Evolutionary conservation across 2,329 filamentous ascomycete genomes (phyloP).

Genomic region (Aschersonia sp.): DNA sequence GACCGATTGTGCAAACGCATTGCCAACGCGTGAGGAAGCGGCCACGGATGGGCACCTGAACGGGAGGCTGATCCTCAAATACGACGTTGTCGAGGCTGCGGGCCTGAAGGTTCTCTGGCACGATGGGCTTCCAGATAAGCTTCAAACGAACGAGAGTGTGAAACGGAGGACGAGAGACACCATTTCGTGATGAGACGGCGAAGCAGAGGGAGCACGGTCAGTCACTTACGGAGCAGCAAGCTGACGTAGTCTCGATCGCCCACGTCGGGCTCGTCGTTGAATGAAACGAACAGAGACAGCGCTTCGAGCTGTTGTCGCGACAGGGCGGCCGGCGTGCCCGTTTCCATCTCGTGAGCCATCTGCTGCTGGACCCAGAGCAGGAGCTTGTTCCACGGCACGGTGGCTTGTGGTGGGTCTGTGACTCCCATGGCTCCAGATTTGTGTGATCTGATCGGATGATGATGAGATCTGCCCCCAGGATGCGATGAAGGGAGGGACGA

Average conservation of each 20-base stretch:
- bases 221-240: conserved; percentile 12
- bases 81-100: conserved; percentile 2
- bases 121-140: background rate
- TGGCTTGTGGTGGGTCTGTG: background rate
- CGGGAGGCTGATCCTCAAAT: conserved; percentile 6
- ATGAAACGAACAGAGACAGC: conserved; percentile 23
- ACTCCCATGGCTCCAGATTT: background rate
- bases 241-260: conserved; percentile 14
- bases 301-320: conserved; percentile 22
- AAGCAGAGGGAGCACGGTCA: background rate
- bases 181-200: background rate
- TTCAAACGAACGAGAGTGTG: background rate
- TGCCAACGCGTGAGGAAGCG: conserved; percentile 11
- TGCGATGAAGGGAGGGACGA: too few species aligned
- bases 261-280: conserved; percentile 13
- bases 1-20: conserved; percentile 11
- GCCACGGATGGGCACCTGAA: conserved; percentile 10
- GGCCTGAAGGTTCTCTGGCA: conserved; percentile 8
- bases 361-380: conserved; percentile 25
- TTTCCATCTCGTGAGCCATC: conserved; percentile 17
- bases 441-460: background rate
- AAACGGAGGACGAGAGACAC: background rate
- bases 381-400: conserved; percentile 19
- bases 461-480: background rate
- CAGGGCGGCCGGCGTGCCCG: conserved; percentile 19